phyloP scores from a whole-genome alignment of 2,329 filamentous ascomycete species.

The Mollisia scopiformis region DNA sequence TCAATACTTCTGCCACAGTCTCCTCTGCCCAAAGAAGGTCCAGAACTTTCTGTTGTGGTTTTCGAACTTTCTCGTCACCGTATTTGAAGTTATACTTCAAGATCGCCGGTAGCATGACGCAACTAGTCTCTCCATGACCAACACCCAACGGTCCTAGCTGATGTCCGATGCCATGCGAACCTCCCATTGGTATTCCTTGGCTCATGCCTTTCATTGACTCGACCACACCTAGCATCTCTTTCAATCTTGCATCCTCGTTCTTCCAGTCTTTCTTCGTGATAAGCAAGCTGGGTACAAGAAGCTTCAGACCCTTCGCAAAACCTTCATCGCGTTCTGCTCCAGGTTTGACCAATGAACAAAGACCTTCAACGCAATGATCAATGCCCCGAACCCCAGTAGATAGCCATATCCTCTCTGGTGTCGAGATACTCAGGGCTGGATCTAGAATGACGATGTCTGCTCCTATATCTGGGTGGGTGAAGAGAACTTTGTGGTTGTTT shows the following conservation, averaged over 20 bases:
- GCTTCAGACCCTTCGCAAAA: slow-evolving; percentile 24
- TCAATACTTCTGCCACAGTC: not conserved
- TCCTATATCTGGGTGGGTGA: slow-evolving; percentile 41
- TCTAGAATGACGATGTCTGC: slow-evolving; percentile 59
- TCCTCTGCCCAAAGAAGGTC: slow-evolving; percentile 8
- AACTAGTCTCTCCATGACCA: slow-evolving; percentile 61
- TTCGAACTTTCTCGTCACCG: not conserved
- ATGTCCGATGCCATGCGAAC: slow-evolving; percentile 13
- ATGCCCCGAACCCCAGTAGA: slow-evolving; percentile 59
- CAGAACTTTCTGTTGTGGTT: slow-evolving; percentile 9
- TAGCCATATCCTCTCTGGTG: slow-evolving; percentile 57
- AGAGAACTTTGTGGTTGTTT: slow-evolving; percentile 27
- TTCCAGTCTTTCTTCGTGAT: slow-evolving; percentile 24
- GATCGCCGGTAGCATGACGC: slow-evolving; percentile 55
- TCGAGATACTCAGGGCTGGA: slow-evolving; percentile 52
- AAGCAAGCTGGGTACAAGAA: slow-evolving; percentile 31
- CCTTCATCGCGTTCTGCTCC: slow-evolving; percentile 20
- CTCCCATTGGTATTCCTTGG: slow-evolving; percentile 8
- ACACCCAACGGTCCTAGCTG: slow-evolving; percentile 46
- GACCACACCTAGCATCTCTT: slow-evolving; percentile 12
- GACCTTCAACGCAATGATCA: slow-evolving; percentile 60
- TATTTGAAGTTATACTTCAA: slow-evolving; percentile 40
- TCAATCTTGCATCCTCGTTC: slow-evolving; percentile 4
- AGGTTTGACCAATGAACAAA: slow-evolving; percentile 44
- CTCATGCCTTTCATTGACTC: slow-evolving; percentile 11